Evolutionary conservation across 192 early-diverging fungal species (phyloP).

Genomic region (Diversispora epigaea): DNA sequence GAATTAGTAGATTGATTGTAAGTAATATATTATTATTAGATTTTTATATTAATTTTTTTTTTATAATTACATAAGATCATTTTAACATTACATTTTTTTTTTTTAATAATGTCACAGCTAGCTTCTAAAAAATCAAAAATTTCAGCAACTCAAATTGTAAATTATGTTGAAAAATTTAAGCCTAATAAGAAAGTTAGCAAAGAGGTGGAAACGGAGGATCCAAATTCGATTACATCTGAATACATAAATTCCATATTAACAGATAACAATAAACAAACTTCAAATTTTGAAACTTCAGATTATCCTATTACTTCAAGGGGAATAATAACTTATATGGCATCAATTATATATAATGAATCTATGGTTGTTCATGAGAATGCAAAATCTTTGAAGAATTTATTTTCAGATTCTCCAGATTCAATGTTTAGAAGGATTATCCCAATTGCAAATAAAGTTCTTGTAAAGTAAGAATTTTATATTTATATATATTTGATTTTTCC

Average conservation of each 20-base stretch:
- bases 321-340: background rate
- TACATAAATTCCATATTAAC: background rate
- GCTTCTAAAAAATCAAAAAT: too few species aligned
- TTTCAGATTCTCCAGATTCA: background rate
- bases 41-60: too few species aligned
- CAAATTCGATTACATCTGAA: background rate
- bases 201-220: background rate
- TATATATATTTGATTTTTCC: background rate
- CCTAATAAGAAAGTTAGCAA: too few species aligned
- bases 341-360: slow-evolving; percentile 4
- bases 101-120: too few species aligned
- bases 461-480: background rate
- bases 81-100: too few species aligned
- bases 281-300: background rate
- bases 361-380: background rate
- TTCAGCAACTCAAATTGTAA: too few species aligned
- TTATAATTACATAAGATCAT: too few species aligned
- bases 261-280: background rate
- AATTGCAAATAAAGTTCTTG: background rate
- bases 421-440: background rate
- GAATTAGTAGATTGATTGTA: slow-evolving; percentile 1
- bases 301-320: background rate
- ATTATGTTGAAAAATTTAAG: too few species aligned
- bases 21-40: background rate
- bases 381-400: background rate